Base-by-base conservation (phyloP, 345 rosid genomes). In the Aegle marmelos region DNA sequence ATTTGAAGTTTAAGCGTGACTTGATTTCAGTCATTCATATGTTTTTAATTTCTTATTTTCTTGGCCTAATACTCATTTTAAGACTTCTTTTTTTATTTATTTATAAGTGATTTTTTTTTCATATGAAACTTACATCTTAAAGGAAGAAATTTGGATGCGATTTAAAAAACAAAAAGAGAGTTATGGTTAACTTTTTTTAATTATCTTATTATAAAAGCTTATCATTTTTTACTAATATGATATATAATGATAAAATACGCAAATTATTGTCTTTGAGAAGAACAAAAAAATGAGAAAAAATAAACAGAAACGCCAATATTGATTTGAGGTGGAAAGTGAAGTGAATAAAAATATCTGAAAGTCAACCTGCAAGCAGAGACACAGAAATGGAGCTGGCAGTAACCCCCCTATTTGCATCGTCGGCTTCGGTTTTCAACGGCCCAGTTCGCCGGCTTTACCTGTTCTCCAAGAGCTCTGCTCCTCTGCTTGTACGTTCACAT, bases 401-500 rank as follows among this genome's bases (percentile, higher is more conserved):
- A 33, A 9, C 45, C 45, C 70, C 78, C 48, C 63, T 74, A 41
- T 45, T 74, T 39, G 39, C 57, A 9, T 27, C 57, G 17, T 60
- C 76, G 10, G 11, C 76, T 6, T 73, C 68, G 28, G 27, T 73
- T 74, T 16, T 33, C 41, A 74, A 28, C 21, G 22, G 30, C 22
- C 61, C 70, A 5, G 53, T 31, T 61, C 80, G 54, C 72, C 70
- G 64, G 25, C 75, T 24, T 64, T 69, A 33, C 59, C 22, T 54
- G 68, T 9, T 57, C 7, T 48, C 75, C 14, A 28, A 54, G 16
- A 72, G 65, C 60, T 45, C 68, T 54, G 56, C 69, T 65, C 48
- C 78, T 70, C 78, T 3, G 66, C 71, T 75, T 72, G 85, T 80
- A 54, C 70, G 85, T 72, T 65, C 72, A 41, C 72, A 31, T 66